Evolutionary conservation across 1,284 basidiomycete species (phyloP), one percentile per base, ranked within the genome.

Genomic region (Termitomyces sp.): DNA sequence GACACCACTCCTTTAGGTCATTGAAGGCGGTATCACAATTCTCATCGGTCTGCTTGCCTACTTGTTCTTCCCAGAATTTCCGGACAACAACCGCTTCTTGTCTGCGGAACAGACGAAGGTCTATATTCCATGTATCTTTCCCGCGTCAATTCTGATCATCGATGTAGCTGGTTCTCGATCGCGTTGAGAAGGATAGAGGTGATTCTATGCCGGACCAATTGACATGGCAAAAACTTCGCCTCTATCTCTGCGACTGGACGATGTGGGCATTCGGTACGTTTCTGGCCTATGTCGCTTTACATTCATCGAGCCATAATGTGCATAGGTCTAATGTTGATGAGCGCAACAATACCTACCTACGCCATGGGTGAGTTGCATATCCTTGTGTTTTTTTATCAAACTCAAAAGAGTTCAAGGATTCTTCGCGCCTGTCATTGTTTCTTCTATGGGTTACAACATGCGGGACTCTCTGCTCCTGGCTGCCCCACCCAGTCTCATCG

Each of bases 201-300:
- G 39, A 42, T 10, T 24, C 48, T 42, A 8, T 43, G 18, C 33
- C 38, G 18, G 48, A 43, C 18, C 6, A 50, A 10, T 26, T 41
- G 40, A 42, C 48, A 10, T 24, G 18, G 40, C 14, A n/a, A 26
- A 50, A 42, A 26, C 26, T 50, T 37, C 3, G 13, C 34, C 30
- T 35, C n/a, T 34, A 41, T 7, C 31, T 43, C 40, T 42, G 48
- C 14, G 41, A 43, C 33, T 35, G 48, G 33, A 50, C 49, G 84
- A 85, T 14, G 76, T 64, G 0, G 83, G 66, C 66, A 14, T 72
- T 69, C 54, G 71, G 69, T 67, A 55, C 28, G 58, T 50, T 13
- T 30, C 28, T 30, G 28, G 1, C 11, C 40, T 11, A 10, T 16
- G 42, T 24, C 10, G n/a, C n/a, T n/a, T n/a, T n/a, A 13, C 40